A percentile compares a stretch with the other conserved stretches of the same genome.
Conservation (phyloP, 2,329 filamentous ascomycete genomes). For the Penicillium capsulatum region DNA sequence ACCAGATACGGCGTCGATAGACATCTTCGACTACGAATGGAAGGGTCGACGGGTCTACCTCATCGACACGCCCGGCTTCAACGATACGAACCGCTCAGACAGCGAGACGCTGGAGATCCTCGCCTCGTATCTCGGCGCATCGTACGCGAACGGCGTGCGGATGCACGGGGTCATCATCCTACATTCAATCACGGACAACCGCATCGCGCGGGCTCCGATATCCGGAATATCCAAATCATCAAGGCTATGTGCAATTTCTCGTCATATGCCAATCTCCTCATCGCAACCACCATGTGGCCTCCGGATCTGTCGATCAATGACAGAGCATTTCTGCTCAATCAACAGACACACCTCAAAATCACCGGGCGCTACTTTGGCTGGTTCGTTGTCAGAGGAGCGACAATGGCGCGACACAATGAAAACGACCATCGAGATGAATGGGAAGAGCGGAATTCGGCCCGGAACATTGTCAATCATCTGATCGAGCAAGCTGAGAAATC, state of each 20-base stretch:
- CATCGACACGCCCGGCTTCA: conserved; percentile 37
- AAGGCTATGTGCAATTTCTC: conserved; percentile 3
- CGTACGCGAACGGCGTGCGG: conserved; percentile 1
- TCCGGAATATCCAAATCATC: conserved; percentile 5
- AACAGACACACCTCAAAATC: background rate
- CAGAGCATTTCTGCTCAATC: background rate
- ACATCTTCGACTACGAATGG: background rate
- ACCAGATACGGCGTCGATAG: conserved; percentile 1
- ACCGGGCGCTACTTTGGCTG: background rate
- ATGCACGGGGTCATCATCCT: conserved; percentile 4
- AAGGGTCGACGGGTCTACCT: conserved; percentile 8
- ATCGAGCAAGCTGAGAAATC: background rate
- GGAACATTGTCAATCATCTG: conserved; percentile 2
- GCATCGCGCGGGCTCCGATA: background rate
- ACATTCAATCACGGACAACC: conserved; percentile 4
- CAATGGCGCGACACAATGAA: conserved; percentile 1
- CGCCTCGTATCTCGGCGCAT: conserved; percentile 1
- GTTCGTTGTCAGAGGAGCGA: background rate
- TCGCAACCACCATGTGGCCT: background rate
- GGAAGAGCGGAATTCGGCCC: conserved; percentile 1
- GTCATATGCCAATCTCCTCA: background rate
- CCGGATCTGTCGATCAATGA: background rate
- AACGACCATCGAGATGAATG: background rate
- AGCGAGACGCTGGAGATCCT: conserved; percentile 1
- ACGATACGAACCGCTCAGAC: conserved; percentile 11